These are phyloP conservation scores for Agrostemma githago DNA, from an alignment of 148 eudicot genomes.

Conservation along the genomic window DNA sequence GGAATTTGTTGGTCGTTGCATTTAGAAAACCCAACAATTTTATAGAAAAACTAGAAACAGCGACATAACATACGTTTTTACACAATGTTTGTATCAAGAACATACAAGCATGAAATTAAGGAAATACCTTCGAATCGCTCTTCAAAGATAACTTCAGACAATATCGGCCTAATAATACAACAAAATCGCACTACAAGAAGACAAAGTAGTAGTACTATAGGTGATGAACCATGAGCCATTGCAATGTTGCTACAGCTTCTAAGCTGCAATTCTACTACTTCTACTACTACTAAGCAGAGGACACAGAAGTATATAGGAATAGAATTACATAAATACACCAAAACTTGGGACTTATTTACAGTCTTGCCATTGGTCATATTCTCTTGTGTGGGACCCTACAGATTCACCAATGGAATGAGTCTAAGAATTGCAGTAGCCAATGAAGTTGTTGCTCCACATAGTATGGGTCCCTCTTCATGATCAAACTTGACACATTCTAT, in stretches of 20 bases:
- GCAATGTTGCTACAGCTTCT: slow-evolving; percentile 18
- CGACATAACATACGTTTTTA: neutral
- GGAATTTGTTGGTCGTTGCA: too few relatives aligned
- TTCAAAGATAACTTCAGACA: slow-evolving; percentile 76
- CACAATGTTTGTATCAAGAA: neutral
- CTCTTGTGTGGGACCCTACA: slow-evolving; percentile 2
- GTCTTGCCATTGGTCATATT: slow-evolving; percentile 22
- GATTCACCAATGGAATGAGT: slow-evolving; percentile 18
- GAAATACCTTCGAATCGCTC: slow-evolving; percentile 85
- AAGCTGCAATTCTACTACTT: neutral
- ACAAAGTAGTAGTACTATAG: slow-evolving; percentile 15
- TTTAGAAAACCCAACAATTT: neutral
- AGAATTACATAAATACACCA: slow-evolving; percentile 4
- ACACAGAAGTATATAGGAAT: slow-evolving; percentile 17
- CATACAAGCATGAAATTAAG: neutral
- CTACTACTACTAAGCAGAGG: neutral
- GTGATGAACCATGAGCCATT: slow-evolving; percentile 1
- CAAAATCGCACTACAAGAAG: slow-evolving; percentile 29
- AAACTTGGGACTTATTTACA: slow-evolving; percentile 19
- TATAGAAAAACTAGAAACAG: neutral
- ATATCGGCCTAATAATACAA: slow-evolving; percentile 29
- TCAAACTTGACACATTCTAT: slow-evolving; percentile 8
- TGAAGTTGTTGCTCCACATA: slow-evolving; percentile 11
- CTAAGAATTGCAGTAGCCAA: slow-evolving; percentile 16
- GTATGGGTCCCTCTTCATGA: neutral